phyloP scores from a whole-genome alignment of 2,329 filamentous ascomycete genomes.

The Fonsecaea monophora region DNA sequence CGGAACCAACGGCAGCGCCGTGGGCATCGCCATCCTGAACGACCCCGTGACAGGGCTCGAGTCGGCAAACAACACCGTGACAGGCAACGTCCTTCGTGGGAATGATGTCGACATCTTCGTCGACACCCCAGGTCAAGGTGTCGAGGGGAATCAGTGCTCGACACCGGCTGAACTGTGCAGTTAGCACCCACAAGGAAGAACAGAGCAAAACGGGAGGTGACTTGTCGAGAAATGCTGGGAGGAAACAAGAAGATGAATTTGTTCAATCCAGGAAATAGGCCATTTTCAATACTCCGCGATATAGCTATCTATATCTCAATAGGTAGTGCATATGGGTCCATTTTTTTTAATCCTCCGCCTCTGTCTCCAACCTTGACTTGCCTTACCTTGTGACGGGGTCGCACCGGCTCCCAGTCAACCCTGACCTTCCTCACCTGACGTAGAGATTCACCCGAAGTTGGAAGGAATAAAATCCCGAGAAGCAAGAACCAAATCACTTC shows the following conservation, averaged over 20 bases:
- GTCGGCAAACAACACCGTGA: slow-evolving; percentile 22
- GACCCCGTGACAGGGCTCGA: slow-evolving; percentile 5
- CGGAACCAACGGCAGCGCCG: slow-evolving; percentile 8
- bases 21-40: slow-evolving; percentile 27
- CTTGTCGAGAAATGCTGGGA: not conserved
- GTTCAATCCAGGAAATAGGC: no score
- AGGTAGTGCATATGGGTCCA: no score
- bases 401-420: no score
- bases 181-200: not conserved
- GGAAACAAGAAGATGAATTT: no score
- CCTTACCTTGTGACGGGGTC: no score
- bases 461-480: not conserved
- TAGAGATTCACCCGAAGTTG: not conserved
- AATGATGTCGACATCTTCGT: slow-evolving; percentile 33
- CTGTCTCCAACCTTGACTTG: no score
- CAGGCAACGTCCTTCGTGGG: slow-evolving; percentile 24
- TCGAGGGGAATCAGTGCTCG: slow-evolving; percentile 31
- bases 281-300: no score
- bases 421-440: no score
- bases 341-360: no score
- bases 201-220: not conserved
- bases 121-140: slow-evolving; percentile 26
- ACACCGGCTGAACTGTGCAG: slow-evolving; percentile 26
- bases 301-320: no score
- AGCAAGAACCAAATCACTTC: not conserved